Conservation (phyloP, 257 asterid species). For the Gentiana dahurica region DNA sequence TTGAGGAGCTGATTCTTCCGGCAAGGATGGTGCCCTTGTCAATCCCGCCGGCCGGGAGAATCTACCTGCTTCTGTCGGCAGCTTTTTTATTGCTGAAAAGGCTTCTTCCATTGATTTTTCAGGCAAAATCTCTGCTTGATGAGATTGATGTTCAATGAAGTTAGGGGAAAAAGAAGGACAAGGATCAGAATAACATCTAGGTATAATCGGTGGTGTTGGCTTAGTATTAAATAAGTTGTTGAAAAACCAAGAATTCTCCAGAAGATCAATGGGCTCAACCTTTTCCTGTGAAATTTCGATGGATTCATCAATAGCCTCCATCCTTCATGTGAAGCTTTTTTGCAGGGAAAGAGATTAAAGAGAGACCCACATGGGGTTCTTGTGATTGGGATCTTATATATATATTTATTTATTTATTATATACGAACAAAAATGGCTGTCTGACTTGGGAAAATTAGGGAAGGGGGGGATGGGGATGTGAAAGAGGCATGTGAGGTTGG, state of each 20-base stretch:
- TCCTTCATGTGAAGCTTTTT: conserved; percentile 3
- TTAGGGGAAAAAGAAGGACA: conserved; percentile 23
- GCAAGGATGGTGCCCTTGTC: conserved; percentile 34
- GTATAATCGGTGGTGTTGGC: conserved; percentile 4
- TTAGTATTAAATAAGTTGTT: conserved; percentile 45
- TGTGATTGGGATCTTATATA: conserved; percentile 5
- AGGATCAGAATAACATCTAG: conserved; percentile 51
- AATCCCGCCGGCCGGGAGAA: background rate
- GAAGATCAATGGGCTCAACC: conserved; percentile 43
- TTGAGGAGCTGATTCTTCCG: conserved; percentile 10
- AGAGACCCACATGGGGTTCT: conserved; percentile 19
- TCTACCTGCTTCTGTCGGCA: background rate
- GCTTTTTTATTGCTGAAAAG: conserved; percentile 33
- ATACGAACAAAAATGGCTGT: too few relatives aligned
- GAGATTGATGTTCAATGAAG: too few relatives aligned
- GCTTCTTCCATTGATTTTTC: conserved; percentile 50
- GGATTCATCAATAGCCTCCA: conserved; percentile 23
- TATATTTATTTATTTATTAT: too few relatives aligned
- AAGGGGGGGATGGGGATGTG: too few relatives aligned
- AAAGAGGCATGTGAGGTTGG: too few relatives aligned
- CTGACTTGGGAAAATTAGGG: too few relatives aligned
- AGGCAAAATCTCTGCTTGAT: conserved; percentile 9
- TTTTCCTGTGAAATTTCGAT: conserved; percentile 8
- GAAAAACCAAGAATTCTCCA: conserved; percentile 71
- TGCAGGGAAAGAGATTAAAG: background rate